These are phyloP conservation scores for Arthrobotrys megalospora DNA, from an alignment of 2,329 filamentous ascomycete genomes.

Conservation along the genomic window DNA sequence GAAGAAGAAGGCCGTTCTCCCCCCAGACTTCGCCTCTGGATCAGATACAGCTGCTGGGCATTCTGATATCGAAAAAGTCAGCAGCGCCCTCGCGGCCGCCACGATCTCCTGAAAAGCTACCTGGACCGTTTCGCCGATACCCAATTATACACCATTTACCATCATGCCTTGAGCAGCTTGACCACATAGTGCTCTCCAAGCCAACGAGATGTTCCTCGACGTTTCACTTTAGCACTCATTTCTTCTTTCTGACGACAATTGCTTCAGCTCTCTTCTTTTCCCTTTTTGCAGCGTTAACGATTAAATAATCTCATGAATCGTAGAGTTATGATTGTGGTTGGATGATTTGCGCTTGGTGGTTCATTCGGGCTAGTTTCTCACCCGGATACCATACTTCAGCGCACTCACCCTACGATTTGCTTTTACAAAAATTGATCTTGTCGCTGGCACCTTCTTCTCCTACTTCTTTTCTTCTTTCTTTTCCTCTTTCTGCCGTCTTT, in stretches of 20 bases:
- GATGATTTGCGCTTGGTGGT: slow-evolving; percentile 17
- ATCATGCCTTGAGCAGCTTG: not conserved
- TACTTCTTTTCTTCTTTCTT: not conserved
- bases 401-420: slow-evolving; percentile 32
- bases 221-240: slow-evolving; percentile 11
- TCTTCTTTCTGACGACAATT: slow-evolving; percentile 28
- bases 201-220: not conserved
- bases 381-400: slow-evolving; percentile 12
- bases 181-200: not conserved
- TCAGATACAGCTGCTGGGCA: slow-evolving; percentile 24
- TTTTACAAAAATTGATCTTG: slow-evolving; percentile 40
- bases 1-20: slow-evolving; percentile 50
- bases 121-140: not conserved
- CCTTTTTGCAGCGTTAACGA: slow-evolving; percentile 40
- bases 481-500: not conserved
- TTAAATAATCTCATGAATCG: slow-evolving; percentile 51
- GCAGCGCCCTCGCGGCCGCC: slow-evolving; percentile 50
- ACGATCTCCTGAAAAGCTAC: slow-evolving; percentile 38
- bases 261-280: slow-evolving; percentile 2
- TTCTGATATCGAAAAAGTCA: slow-evolving; percentile 49
- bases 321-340: slow-evolving; percentile 52
- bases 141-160: not conserved
- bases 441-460: slow-evolving; percentile 8
- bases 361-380: slow-evolving; percentile 4
- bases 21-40: slow-evolving; percentile 25